Percentiles rank a stretch among this genome's conserved stretches.
phyloP scores from a whole-genome alignment of 1,139 yeast species.

The Kazachstania sp. region DNA sequence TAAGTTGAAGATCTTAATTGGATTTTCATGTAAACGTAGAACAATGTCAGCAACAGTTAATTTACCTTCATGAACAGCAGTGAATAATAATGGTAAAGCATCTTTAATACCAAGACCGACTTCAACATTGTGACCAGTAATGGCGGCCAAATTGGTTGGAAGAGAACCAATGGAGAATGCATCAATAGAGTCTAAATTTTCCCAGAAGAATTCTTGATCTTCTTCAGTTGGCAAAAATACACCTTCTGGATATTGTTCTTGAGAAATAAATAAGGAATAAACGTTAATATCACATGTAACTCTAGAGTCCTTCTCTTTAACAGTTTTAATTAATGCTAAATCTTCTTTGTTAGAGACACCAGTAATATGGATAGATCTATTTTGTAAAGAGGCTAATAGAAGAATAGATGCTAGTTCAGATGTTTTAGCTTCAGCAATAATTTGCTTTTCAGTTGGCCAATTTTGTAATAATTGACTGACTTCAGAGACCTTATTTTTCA shows the following conservation, averaged over 20 bases:
- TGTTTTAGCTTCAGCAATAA: constrained; percentile 85
- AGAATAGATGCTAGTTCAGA: constrained; percentile 88
- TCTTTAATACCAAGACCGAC: constrained; percentile 76
- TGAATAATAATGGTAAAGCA: constrained; percentile 70
- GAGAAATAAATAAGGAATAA: constrained; percentile 67
- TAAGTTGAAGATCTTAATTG: constrained; percentile 71
- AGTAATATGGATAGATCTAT: constrained; percentile 80
- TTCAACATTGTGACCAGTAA: constrained; percentile 48
- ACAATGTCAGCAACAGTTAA: constrained; percentile 68
- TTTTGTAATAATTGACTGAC: constrained; percentile 70
- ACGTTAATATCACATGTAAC: constrained; percentile 91
- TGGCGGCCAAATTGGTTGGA: constrained; percentile 65
- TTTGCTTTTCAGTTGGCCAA: constrained; percentile 82
- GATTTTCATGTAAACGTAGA: constrained; percentile 70
- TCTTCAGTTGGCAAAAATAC: constrained; percentile 67
- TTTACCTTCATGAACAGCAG: constrained; percentile 69
- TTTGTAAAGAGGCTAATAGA: constrained; percentile 81
- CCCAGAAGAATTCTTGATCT: constrained; percentile 82
- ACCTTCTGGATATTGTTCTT: constrained; percentile 63
- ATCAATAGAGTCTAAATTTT: constrained; percentile 60
- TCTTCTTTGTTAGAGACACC: constrained; percentile 78
- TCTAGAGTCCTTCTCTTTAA: constrained; percentile 69
- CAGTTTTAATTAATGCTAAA: constrained; percentile 72
- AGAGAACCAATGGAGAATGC: constrained; percentile 80
- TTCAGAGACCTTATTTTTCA: constrained; percentile 60